Evolutionary conservation across 2,329 filamentous ascomycete species (phyloP), one percentile per base, ranked within the genome.

Genomic region (Trichoderma pleuroti): DNA sequence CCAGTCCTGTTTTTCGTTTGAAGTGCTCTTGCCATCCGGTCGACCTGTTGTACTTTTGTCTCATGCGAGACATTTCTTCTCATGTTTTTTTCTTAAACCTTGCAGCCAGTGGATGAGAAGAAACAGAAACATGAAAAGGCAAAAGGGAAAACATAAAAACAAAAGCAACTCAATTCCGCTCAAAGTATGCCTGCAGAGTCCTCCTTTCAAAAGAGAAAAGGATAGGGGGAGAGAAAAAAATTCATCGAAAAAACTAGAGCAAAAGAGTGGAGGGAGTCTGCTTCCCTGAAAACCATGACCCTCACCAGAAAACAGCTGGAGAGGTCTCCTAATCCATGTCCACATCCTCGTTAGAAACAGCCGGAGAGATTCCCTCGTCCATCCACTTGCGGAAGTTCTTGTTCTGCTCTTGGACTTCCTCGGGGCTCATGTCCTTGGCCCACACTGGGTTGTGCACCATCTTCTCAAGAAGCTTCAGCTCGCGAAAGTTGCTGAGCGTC

Each of bases 371-470:
- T 16, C 85, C 86, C 30, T 88, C 85, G 57, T 84, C 82, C 75
- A 84, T 80, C 85, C 87, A 89, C 71, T 81, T 83, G 74, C 84
- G 81, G 75, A 86, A 89, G 70, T 87, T 87, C 76, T 90, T 88
- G 82, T 94, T 94, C 74, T 89, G 89, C 80, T 91, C 88, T 77
- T 91, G 85, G n/a, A 92, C 90, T 76, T 91, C 88, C 74, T 92
- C 92, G 81, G 93, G 92, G 79, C 91, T 92, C 81, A 93, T 84
- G 68, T 93, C 92, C 81, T 93, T 89, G 80, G 97, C 85, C 81
- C 94, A 95, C 73, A 92, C 87, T 72, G 91, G 90, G 85, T 94
- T 92, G 82, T 91, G 91, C 73, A 97, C 89, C 80, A 93, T 85
- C 85, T 95, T 96, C 86, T 96, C 91, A 73, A 88, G 87, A 77